Conservation (phyloP, 1,139 yeast genomes). For the Zygosaccharomyces sapae region DNA sequence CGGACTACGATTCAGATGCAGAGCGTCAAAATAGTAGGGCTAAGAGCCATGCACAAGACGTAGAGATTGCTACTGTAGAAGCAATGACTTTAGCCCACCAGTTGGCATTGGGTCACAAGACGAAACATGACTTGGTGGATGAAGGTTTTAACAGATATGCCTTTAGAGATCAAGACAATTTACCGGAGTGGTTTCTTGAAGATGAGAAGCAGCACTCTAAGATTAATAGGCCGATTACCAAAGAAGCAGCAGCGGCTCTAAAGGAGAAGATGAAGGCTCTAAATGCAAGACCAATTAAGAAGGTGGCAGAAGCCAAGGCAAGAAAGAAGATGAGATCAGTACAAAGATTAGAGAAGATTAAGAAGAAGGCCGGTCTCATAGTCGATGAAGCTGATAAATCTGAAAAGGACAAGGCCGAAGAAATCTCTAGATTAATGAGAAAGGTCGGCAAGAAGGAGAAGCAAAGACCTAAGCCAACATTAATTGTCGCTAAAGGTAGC, state of each 20-base stretch:
- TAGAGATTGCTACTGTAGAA: conserved; percentile 86
- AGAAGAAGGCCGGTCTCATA: conserved; percentile 90
- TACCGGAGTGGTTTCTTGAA: conserved; percentile 94
- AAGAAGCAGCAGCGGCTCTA: conserved; percentile 91
- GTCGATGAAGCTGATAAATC: conserved; percentile 83
- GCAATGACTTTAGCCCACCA: conserved; percentile 99
- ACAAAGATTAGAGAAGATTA: conserved; percentile 80
- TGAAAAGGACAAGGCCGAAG: conserved; percentile 92
- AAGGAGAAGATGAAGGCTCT: conserved; percentile 84
- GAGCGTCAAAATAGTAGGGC: conserved; percentile 42
- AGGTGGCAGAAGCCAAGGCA: conserved; percentile 95
- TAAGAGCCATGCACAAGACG: conserved; percentile 53
- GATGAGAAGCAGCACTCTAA: conserved; percentile 87
- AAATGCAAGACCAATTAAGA: conserved; percentile 96
- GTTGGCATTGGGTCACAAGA: conserved; percentile 81
- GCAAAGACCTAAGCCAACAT: conserved; percentile 75
- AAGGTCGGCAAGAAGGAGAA: conserved; percentile 74
- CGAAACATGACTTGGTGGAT: conserved; percentile 76
- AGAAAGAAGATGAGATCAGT: conserved; percentile 94
- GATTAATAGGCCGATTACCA: conserved; percentile 85
- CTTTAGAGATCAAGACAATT: conserved; percentile 82
- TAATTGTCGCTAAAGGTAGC: conserved; percentile 84
- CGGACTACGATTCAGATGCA: conserved; percentile 48
- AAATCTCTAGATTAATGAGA: conserved; percentile 79
- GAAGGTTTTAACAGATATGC: conserved; percentile 92